Conservation (phyloP, 345 rosid genomes). For the Camelina laxa region DNA sequence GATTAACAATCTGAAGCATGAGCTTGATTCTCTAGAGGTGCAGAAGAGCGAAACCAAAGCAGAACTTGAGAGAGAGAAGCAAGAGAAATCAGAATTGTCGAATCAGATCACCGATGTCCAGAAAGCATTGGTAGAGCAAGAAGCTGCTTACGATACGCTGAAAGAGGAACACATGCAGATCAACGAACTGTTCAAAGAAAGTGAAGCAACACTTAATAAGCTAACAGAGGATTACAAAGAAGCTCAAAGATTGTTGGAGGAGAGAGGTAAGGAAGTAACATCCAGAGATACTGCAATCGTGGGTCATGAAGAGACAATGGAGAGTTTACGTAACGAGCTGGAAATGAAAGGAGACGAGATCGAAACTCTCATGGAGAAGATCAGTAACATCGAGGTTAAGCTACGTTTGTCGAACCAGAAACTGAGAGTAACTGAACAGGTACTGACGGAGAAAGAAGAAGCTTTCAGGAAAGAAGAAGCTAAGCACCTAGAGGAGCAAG, state of each 20-base stretch:
- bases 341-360: conserved; percentile 83
- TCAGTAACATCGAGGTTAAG: conserved; percentile 71
- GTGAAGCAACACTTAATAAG: conserved; percentile 42
- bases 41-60: conserved; percentile 51
- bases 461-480: conserved; percentile 66
- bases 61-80: conserved; percentile 59
- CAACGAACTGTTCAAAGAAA: conserved; percentile 45
- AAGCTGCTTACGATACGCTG: conserved; percentile 47
- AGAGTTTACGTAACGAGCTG: conserved; percentile 76
- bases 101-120: conserved; percentile 44
- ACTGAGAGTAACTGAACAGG: conserved; percentile 89
- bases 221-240: conserved; percentile 51
- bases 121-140: conserved; percentile 47
- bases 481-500: conserved; percentile 62
- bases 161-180: conserved; percentile 53
- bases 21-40: conserved; percentile 53
- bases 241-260: conserved; percentile 50
- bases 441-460: conserved; percentile 82
- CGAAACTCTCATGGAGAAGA: conserved; percentile 55
- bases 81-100: conserved; percentile 56
- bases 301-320: conserved; percentile 62
- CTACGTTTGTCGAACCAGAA: conserved; percentile 94
- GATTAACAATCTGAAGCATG: conserved; percentile 53
- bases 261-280: conserved; percentile 44
- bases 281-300: conserved; percentile 57